phyloP scores from a whole-genome alignment of 371 early-diverging fungal species.

The Rhizopus stolonifer region DNA sequence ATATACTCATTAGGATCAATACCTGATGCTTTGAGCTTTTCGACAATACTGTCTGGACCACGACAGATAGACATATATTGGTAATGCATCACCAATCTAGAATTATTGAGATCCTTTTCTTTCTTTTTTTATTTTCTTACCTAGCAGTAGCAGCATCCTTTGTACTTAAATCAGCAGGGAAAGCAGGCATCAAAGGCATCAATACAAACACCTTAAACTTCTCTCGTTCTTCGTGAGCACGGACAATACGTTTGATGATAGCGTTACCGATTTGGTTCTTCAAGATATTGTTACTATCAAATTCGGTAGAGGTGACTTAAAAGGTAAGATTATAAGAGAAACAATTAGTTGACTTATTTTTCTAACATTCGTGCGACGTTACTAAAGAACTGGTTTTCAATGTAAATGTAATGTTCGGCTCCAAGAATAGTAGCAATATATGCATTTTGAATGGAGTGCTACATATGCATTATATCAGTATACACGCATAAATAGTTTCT shows the following conservation, averaged over 20 bases:
- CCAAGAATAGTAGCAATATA: conserved; percentile 74
- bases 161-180: conserved; percentile 79
- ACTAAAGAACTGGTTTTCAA: conserved; percentile 97
- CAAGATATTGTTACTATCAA: conserved; percentile 51
- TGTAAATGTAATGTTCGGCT: conserved; percentile 88
- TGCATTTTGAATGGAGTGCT: conserved; percentile 86
- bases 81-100: conserved; percentile 68
- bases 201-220: conserved; percentile 86
- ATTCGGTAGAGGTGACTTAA: conserved; percentile 64
- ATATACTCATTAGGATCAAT: conserved; percentile 69
- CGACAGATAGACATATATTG: conserved; percentile 77
- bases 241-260: conserved; percentile 76
- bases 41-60: conserved; percentile 63
- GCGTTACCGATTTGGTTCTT: conserved; percentile 80
- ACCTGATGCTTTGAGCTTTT: conserved; percentile 51
- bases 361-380: conserved; percentile 13
- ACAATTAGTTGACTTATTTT: neutral
- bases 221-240: conserved; percentile 69
- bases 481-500: neutral
- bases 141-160: conserved; percentile 78
- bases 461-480: neutral
- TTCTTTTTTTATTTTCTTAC: conserved; percentile 14
- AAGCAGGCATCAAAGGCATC: conserved; percentile 93
- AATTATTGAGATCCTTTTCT: neutral
- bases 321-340: conserved; percentile 20